phyloP scores from a whole-genome alignment of 148 eudicot species.

The Vaccinium macrocarpon region DNA sequence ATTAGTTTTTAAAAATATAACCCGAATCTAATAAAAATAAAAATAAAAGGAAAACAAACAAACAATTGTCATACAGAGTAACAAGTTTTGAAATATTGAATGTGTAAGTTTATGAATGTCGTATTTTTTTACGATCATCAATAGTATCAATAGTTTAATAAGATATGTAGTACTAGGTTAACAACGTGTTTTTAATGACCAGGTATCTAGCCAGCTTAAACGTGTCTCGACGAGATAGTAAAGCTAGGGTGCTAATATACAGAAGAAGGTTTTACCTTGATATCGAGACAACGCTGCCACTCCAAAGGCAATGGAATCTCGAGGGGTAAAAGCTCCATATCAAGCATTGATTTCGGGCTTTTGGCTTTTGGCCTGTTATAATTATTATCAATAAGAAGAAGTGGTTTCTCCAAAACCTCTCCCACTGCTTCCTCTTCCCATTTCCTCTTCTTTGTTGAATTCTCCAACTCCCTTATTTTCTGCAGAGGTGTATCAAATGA shows the following conservation, averaged over 20 bases:
- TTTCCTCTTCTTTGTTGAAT: slow-evolving; percentile 55
- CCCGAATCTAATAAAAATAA: no score
- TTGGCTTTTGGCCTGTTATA: slow-evolving; percentile 11
- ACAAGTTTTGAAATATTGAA: no score
- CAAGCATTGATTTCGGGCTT: slow-evolving; percentile 32
- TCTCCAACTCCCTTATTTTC: slow-evolving; percentile 32
- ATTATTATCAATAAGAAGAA: not conserved
- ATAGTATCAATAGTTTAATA: no score
- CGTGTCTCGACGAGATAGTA: no score
- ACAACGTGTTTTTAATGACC: no score
- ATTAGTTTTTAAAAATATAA: no score
- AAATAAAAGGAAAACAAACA: no score
- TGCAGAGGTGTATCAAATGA: slow-evolving; percentile 52
- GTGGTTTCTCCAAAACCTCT: slow-evolving; percentile 30
- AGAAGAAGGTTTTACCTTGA: slow-evolving; percentile 39
- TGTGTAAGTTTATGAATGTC: no score
- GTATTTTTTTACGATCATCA: no score
- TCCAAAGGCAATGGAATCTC: slow-evolving; percentile 66
- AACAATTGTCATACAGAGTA: no score
- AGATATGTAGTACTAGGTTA: no score
- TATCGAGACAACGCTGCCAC: slow-evolving; percentile 89
- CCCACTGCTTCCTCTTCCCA: slow-evolving; percentile 30
- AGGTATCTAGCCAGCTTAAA: no score
- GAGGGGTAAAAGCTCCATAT: slow-evolving; percentile 37
- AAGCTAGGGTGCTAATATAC: not conserved